phyloP scores from a whole-genome alignment of 1,284 basidiomycete genomes.

The Phylloboletellus chloephorus region DNA sequence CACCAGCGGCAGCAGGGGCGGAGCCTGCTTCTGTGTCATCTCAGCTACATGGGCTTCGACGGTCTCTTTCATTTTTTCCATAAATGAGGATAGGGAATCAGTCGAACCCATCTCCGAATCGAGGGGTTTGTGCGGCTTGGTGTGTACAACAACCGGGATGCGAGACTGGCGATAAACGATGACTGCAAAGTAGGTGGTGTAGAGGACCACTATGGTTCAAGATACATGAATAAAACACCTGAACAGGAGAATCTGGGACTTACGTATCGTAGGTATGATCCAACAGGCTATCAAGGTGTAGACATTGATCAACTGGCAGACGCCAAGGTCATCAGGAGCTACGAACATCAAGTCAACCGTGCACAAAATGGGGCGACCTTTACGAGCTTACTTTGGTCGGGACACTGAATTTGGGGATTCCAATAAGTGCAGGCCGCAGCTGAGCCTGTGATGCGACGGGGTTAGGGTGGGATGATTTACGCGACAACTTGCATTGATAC shows the following conservation, averaged over 20 bases:
- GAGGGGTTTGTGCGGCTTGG: neutral
- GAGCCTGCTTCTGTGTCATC: neutral
- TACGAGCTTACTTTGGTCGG: conserved; percentile 34
- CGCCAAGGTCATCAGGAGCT: conserved; percentile 40
- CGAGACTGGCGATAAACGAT: conserved; percentile 31
- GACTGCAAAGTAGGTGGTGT: conserved; percentile 34
- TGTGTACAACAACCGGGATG: conserved; percentile 23
- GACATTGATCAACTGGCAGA: conserved; percentile 45
- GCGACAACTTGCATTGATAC: conserved; percentile 10
- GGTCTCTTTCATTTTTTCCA: conserved; percentile 8
- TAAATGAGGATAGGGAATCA: conserved; percentile 6
- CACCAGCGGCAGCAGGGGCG: conserved; percentile 1
- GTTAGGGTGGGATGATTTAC: neutral
- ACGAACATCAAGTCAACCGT: neutral
- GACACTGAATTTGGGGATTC: conserved; percentile 42
- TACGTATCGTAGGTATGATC: conserved; percentile 51
- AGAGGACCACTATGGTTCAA: conserved; percentile 34
- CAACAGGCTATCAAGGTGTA: conserved; percentile 51
- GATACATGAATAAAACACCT: neutral
- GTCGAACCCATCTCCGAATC: conserved; percentile 21
- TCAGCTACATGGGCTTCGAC: neutral
- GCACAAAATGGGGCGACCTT: neutral
- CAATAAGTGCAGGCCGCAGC: conserved; percentile 43
- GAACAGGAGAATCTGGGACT: conserved; percentile 18
- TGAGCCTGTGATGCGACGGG: conserved; percentile 34